Evolutionary conservation across 192 early-diverging fungal genomes (phyloP), one percentile per base, ranked within the genome.

Genomic region (Funneliformis geosporum): DNA sequence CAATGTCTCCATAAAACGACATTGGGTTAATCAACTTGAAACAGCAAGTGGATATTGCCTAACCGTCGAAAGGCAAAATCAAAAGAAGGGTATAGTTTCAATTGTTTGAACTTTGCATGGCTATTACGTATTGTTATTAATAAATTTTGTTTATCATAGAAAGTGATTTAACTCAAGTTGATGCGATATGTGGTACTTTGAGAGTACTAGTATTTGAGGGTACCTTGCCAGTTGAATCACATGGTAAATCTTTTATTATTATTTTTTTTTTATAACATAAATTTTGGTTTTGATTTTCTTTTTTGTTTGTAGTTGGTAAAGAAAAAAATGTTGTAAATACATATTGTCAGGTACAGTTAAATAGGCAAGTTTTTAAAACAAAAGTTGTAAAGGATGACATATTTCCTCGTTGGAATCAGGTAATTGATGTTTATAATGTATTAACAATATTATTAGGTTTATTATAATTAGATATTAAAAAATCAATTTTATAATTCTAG

Each of bases 21-120:
- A 78, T 12, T 78, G 76, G 76, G 60, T 78, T 42, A 78, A 78
- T 55, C 61, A 78, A 50, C 61, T 78, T 18, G 76, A 78, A 47
- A 78, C 65, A 18, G 76, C 76, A 14, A 65, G 42, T 65, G 76
- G 64, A 21, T 78, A 78, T 46, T 78, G 65, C 68, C 25, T 60
- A n/a, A 11, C 2, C 8, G 28, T 75, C 9, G 73, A 60, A 42
- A 59, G 33, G 4, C 59, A 42, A 40, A 75, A 60, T 60, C 73
- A 61, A 75, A 61, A 38, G 40, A 61, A 42, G 46, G 65, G 61
- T 27, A 78, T 33, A 33, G 2, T 18, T 38, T 33, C 6, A n/a
- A 44, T 76, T 4, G 14, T 11, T 43, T 44, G 18, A 7, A 55
- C 27, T 60, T 38, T 55, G 14, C 1, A 42, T 60, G 16, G 11